These are phyloP conservation scores for Protomyces macrosporus DNA, from an alignment of 1,139 yeast genomes.

Conservation along the genomic window DNA sequence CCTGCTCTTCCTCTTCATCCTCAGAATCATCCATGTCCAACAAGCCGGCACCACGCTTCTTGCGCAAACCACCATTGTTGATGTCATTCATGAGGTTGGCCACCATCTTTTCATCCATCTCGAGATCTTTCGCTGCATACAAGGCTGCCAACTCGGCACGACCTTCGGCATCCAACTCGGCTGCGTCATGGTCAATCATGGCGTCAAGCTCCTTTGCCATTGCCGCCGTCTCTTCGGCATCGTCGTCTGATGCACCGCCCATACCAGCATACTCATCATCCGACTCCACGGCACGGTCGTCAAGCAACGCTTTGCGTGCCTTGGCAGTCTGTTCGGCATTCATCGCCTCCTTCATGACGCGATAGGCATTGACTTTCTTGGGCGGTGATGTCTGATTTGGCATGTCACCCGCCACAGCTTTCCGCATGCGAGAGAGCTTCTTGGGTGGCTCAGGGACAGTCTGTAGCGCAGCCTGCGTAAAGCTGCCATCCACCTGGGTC, in stretches of 20 bases:
- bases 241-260: slow-evolving; percentile 77
- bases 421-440: slow-evolving; percentile 3
- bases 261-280: slow-evolving; percentile 94
- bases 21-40: slow-evolving; percentile 64
- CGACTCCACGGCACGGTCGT: slow-evolving; percentile 90
- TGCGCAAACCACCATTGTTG: slow-evolving; percentile 72
- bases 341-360: slow-evolving; percentile 27
- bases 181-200: slow-evolving; percentile 27
- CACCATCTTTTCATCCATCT: slow-evolving; percentile 63
- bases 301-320: slow-evolving; percentile 56
- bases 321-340: slow-evolving; percentile 42
- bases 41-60: slow-evolving; percentile 49
- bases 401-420: background rate
- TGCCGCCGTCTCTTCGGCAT: slow-evolving; percentile 69
- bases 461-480: background rate
- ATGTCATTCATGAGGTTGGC: slow-evolving; percentile 74
- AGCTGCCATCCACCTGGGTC: slow-evolving; percentile 2
- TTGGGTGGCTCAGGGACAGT: background rate
- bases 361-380: slow-evolving; percentile 1
- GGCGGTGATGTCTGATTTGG: background rate
- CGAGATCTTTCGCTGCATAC: slow-evolving; percentile 51
- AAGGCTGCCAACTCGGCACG: slow-evolving; percentile 52
- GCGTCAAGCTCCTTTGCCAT: slow-evolving; percentile 32
- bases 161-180: slow-evolving; percentile 14
- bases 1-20: slow-evolving; percentile 46